These are phyloP conservation scores for Microsporum canis DNA, from an alignment of 2,329 filamentous ascomycete species.

Conservation along the genomic window DNA sequence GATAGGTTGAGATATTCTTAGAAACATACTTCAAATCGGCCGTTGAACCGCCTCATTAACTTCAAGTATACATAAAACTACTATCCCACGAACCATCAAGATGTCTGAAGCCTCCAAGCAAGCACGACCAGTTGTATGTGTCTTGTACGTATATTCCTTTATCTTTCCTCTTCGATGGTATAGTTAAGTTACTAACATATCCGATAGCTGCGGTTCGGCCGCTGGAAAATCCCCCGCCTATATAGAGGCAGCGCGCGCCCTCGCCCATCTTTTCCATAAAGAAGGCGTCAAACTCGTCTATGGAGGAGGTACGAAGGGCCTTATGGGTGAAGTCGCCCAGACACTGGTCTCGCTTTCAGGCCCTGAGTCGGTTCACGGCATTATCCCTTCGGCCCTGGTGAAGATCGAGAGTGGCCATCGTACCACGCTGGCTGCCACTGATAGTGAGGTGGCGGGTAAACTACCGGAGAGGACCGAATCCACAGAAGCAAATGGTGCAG, in stretches of 20 bases:
- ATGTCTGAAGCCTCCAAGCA: conserved; percentile 9
- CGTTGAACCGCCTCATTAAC: neutral
- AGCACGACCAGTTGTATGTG: conserved; percentile 61
- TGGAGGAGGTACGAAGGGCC: conserved; percentile 82
- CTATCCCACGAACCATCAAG: conserved; percentile 23
- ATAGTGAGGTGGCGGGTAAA: conserved; percentile 37
- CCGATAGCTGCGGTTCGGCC: conserved; percentile 63
- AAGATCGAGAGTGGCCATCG: conserved; percentile 49
- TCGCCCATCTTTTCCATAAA: conserved; percentile 62
- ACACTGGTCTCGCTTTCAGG: conserved; percentile 75
- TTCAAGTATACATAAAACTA: neutral
- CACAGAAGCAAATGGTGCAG: conserved; percentile 29
- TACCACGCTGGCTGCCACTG: conserved; percentile 8
- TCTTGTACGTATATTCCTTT: conserved; percentile 50
- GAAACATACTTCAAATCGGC: neutral
- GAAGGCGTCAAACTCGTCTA: conserved; percentile 79
- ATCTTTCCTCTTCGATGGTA: neutral
- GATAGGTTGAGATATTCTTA: neutral
- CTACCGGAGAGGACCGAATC: conserved; percentile 38
- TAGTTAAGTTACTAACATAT: conserved; percentile 5
- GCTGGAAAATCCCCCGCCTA: conserved; percentile 62
- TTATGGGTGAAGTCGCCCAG: conserved; percentile 90
- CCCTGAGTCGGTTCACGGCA: conserved; percentile 73
- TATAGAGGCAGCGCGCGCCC: conserved; percentile 62
- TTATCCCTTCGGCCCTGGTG: conserved; percentile 80